Evolutionary conservation across 2,329 filamentous ascomycete genomes (phyloP), one percentile per base, ranked within the genome.

Genomic region (Paraphaeosphaeria sporulosa): DNA sequence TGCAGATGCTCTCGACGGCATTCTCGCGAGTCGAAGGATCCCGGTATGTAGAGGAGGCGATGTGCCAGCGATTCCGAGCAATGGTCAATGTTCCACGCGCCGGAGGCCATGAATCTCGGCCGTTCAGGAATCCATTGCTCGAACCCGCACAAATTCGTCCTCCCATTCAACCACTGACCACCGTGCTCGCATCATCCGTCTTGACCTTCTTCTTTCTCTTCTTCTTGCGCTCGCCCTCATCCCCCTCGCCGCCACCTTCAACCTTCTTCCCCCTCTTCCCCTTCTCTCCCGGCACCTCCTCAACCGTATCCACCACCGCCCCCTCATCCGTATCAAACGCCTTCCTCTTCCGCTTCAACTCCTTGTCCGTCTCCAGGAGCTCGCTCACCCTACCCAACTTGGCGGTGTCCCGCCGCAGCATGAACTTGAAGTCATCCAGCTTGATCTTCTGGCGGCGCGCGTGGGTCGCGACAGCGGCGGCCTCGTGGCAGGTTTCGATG

Each of bases 391-490:
- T 89, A 51, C 95, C 95, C 46, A 98, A 83, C 76, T 96, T 96
- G 60, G 87, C 84, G 9, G 91, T 89, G 72, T 98, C 96, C 65
- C 91, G 88, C 34, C 95, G 87, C 68, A 98, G 87, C 42, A 93
- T 93, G 79, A 96, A 99, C 73, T 96, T 93, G 81, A 99, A 97
- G 79, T 99, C 95, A 73, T 97, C 94, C 72, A 96, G 92, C 78
- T 99, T 99, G 80, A 99, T 93, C 81, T 99, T 99, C 72, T 96
- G 92, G 1, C 95, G 91, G 0, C 93, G 90, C 2, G 91, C 89
- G 78, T 96, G 92, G 76, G 92, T 89, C 0, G 95, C 95, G 55
- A 90, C 89, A 47, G 92, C 88, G 4, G 93, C 92, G 4, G 95
- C 94, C 74, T 93, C 90, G 81, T 96, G 95, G 79, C 92, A 94